Evolutionary conservation across 1,284 basidiomycete species (phyloP).

Genomic region (Pseudozyma tsukubaensis): DNA sequence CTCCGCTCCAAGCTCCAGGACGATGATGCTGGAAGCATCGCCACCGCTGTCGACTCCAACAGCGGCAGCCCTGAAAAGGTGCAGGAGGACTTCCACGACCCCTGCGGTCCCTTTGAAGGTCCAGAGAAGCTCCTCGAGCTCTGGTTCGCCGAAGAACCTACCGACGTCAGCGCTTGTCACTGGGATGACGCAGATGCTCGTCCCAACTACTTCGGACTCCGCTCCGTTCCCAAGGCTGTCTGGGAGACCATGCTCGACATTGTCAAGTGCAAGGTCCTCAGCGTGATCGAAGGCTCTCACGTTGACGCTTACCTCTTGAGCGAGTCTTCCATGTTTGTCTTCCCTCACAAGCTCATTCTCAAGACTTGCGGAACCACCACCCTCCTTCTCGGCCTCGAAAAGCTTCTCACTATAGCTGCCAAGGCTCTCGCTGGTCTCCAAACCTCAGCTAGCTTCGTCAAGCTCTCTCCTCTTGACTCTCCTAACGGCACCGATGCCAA

Average conservation of each 20-base stretch:
- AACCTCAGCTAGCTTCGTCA: slow-evolving; percentile 29
- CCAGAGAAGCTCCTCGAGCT: slow-evolving; percentile 98
- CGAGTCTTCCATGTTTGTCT: slow-evolving; percentile 97
- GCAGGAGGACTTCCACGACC: slow-evolving; percentile 39
- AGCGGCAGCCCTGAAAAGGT: slow-evolving; percentile 33
- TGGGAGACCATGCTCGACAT: slow-evolving; percentile 99
- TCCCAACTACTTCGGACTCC: slow-evolving; percentile 74
- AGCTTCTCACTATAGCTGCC: slow-evolving; percentile 77
- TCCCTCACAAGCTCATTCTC: slow-evolving; percentile 93
- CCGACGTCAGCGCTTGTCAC: slow-evolving; percentile 57
- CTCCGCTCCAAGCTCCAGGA: slow-evolving; percentile 34
- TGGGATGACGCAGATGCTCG: slow-evolving; percentile 46
- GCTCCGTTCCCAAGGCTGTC: slow-evolving; percentile 79
- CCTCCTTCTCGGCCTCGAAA: slow-evolving; percentile 82
- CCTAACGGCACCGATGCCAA: slow-evolving; percentile 8
- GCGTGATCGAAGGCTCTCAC: slow-evolving; percentile 84
- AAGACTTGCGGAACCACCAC: slow-evolving; percentile 99
- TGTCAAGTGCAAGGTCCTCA: slow-evolving; percentile 96
- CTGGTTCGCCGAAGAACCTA: slow-evolving; percentile 83
- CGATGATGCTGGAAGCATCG: slow-evolving; percentile 39
- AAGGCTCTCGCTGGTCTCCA: slow-evolving; percentile 74
- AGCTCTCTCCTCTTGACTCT: slow-evolving; percentile 25
- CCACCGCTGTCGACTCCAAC: slow-evolving; percentile 45
- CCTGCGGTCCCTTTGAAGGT: slow-evolving; percentile 69
- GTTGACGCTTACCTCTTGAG: slow-evolving; percentile 96